These are phyloP conservation scores for Ilex aquifolium DNA, from an alignment of 257 asterid species.

Conservation along the genomic window DNA sequence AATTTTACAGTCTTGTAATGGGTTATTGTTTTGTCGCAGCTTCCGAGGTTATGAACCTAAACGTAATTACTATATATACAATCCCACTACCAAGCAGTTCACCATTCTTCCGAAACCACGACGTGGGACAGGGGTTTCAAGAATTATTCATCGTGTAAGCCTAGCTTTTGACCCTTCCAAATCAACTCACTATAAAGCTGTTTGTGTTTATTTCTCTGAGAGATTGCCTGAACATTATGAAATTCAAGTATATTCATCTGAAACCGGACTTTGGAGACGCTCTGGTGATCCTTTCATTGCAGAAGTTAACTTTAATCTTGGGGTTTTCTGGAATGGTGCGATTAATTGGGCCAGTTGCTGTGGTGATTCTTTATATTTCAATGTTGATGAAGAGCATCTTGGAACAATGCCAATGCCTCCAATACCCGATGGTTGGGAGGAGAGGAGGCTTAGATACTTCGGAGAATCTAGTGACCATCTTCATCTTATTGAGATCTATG, in stretches of 20 bases:
- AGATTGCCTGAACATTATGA: not conserved
- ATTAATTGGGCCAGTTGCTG: conserved; percentile 12
- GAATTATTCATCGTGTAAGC: conserved; percentile 12
- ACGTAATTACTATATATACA: conserved; percentile 19
- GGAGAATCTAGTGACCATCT: conserved; percentile 35
- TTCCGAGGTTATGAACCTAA: not conserved
- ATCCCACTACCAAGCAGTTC: conserved; percentile 23
- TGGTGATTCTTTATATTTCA: conserved; percentile 12
- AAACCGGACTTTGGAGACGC: conserved; percentile 25
- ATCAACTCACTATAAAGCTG: conserved; percentile 23
- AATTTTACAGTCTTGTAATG: conserved; percentile 37
- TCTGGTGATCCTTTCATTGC: conserved; percentile 15
- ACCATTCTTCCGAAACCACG: conserved; percentile 21
- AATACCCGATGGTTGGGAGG: not conserved
- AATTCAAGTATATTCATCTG: conserved; percentile 29
- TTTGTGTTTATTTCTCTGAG: conserved; percentile 14
- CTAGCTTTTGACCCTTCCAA: conserved; percentile 29
- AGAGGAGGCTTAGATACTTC: conserved; percentile 8
- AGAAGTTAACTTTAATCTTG: not conserved
- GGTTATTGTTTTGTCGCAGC: conserved; percentile 25
- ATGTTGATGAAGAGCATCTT: conserved; percentile 12
- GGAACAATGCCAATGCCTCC: conserved; percentile 10
- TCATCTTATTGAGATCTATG: conserved; percentile 11
- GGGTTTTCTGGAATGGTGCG: conserved; percentile 25
- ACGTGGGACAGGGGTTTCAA: not conserved